Percentiles rank a stretch among this genome's conserved stretches.
Evolutionary conservation across 2,329 filamentous ascomycete genomes (phyloP).

Genomic region (Basipetospora chlamydospora): DNA sequence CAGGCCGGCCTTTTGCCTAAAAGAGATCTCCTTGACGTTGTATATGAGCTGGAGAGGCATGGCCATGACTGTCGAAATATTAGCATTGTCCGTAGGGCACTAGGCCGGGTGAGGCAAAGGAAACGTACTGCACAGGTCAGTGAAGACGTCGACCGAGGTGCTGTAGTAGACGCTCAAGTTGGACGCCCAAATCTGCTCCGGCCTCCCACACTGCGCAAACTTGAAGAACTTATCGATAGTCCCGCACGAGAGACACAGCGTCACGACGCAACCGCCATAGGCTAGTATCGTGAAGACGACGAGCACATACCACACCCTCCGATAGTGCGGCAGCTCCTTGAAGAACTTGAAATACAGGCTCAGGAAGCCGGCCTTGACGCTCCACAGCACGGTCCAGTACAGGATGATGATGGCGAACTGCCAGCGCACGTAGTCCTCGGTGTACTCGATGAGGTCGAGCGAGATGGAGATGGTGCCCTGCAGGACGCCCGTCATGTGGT

Average conservation of each 20-base stretch:
- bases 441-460: not conserved
- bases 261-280: slow-evolving; percentile 10
- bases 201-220: slow-evolving; percentile 2
- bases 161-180: slow-evolving; percentile 3
- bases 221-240: slow-evolving; percentile 2
- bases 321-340: slow-evolving; percentile 7
- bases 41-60: slow-evolving; percentile 11
- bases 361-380: slow-evolving; percentile 13
- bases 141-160: slow-evolving; percentile 4
- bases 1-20: slow-evolving; percentile 10
- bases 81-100: slow-evolving; percentile 9
- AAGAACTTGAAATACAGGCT: slow-evolving; percentile 11
- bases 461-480: slow-evolving; percentile 7
- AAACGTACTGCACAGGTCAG: slow-evolving; percentile 9
- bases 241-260: slow-evolving; percentile 8
- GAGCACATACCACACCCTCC: slow-evolving; percentile 10
- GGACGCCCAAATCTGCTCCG: slow-evolving; percentile 6
- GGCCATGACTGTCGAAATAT: slow-evolving; percentile 11
- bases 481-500: slow-evolving; percentile 9
- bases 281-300: slow-evolving; percentile 9
- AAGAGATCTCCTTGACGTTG: slow-evolving; percentile 6
- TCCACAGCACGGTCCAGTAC: slow-evolving; percentile 13
- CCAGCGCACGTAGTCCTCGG: slow-evolving; percentile 8
- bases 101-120: no score
- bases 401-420: slow-evolving; percentile 13